Evolutionary conservation across 176 grass and related monocot genomes (phyloP).

Genomic region (Eragrostis curvula): DNA sequence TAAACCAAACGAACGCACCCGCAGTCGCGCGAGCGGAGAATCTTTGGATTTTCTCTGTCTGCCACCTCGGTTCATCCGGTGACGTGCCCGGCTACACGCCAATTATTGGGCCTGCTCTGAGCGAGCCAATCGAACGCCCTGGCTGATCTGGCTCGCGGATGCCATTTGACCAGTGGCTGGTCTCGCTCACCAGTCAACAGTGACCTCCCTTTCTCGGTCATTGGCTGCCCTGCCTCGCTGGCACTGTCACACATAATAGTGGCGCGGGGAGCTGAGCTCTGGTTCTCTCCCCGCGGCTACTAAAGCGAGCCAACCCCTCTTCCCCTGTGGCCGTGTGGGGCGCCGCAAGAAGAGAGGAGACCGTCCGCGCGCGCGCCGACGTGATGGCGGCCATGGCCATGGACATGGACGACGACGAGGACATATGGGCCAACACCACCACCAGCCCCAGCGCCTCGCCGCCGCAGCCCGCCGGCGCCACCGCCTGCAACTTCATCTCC

Average conservation of each 20-base stretch:
- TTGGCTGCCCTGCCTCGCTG: not conserved
- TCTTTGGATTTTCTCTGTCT: too few relatives aligned
- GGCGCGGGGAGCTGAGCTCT: not conserved
- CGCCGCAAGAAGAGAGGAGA: not conserved
- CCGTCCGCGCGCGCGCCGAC: not conserved
- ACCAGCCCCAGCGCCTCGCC: slow-evolving; percentile 42
- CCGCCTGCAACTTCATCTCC: slow-evolving; percentile 23
- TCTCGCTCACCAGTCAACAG: not conserved
- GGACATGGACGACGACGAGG: slow-evolving; percentile 51
- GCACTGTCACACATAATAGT: too few relatives aligned
- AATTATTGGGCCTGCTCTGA: too few relatives aligned
- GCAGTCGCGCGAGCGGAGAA: too few relatives aligned
- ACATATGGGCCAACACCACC: slow-evolving; percentile 51
- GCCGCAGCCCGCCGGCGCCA: not conserved
- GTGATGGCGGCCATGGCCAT: slow-evolving; percentile 23
- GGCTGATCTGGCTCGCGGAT: not conserved
- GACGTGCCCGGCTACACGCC: too few relatives aligned
- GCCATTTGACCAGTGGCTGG: not conserved
- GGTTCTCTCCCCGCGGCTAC: not conserved
- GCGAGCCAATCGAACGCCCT: not conserved
- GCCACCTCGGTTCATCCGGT: too few relatives aligned
- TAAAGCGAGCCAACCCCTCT: not conserved
- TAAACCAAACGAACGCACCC: too few relatives aligned
- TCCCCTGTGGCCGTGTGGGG: slow-evolving; percentile 5
- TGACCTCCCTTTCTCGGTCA: not conserved